Evolutionary conservation across 495 filamentous ascomycete species (phyloP).

Genomic region (Oidiodendron maius): DNA sequence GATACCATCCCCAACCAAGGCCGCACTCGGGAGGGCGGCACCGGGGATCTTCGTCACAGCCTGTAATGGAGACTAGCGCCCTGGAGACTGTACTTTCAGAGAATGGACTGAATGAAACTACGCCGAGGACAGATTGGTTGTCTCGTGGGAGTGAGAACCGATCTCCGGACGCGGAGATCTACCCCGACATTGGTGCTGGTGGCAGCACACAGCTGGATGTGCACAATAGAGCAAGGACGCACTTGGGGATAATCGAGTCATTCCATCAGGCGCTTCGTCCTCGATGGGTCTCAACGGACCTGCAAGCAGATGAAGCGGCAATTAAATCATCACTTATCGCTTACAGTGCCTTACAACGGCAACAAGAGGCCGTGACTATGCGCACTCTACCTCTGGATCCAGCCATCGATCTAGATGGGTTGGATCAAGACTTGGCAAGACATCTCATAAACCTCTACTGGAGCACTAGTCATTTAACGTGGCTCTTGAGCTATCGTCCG

Average conservation of each 20-base stretch:
- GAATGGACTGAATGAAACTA: background rate
- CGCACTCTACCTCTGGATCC: background rate
- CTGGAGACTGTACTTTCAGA: background rate
- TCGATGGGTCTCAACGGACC: background rate
- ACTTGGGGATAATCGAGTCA: background rate
- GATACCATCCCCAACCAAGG: background rate
- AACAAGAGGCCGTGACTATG: background rate
- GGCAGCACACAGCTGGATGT: background rate
- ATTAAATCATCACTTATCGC: background rate
- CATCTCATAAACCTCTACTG: constrained; percentile 34
- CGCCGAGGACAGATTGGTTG: background rate
- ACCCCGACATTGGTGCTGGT: background rate
- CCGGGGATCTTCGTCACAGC: background rate
- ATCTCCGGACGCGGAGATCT: background rate
- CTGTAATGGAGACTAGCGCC: background rate
- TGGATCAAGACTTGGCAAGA: constrained; percentile 33
- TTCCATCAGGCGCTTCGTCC: background rate
- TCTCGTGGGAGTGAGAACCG: background rate
- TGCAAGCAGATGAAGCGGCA: background rate
- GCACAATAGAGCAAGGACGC: background rate
- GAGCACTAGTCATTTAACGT: constrained; percentile 28
- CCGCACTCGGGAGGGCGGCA: background rate
- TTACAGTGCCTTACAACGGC: background rate
- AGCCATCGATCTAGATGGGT: constrained; percentile 33
- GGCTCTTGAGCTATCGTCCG: constrained; percentile 32